Conservation (phyloP, 345 rosid species). For the Eucalyptus sideroxylon region DNA sequence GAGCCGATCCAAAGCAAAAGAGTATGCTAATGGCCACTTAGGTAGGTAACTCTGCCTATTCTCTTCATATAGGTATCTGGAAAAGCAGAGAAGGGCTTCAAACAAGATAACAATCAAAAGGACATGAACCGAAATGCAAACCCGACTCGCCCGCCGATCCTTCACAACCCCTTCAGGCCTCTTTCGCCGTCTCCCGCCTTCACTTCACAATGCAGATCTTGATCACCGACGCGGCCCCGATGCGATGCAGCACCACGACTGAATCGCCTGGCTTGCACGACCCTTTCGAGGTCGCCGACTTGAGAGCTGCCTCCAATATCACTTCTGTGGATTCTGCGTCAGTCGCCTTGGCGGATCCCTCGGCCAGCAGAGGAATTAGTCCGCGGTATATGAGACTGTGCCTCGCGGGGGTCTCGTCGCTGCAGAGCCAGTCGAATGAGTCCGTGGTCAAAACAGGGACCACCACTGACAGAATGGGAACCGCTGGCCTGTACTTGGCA, state of each 20-base stretch:
- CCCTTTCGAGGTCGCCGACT: neutral
- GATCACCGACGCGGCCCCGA: conserved; percentile 1
- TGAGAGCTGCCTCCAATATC: conserved; percentile 1
- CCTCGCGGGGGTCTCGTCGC: conserved; percentile 5
- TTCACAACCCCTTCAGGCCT: neutral
- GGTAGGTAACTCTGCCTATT: neutral
- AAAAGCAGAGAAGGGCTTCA: neutral
- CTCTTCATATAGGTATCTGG: neutral
- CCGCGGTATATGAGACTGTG: conserved; percentile 6
- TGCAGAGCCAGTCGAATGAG: conserved; percentile 2
- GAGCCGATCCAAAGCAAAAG: neutral
- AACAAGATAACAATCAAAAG: neutral
- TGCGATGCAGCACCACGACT: conserved; percentile 4
- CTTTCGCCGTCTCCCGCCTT: neutral
- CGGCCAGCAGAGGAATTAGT: neutral
- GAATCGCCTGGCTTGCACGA: neutral
- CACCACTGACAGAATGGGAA: conserved; percentile 2
- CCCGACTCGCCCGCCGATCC: neutral
- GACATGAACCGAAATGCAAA: neutral
- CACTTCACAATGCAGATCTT: conserved; percentile 7
- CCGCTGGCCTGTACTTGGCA: conserved; percentile 8
- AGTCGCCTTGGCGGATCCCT: conserved; percentile 5
- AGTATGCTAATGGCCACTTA: neutral
- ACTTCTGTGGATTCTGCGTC: conserved; percentile 3
- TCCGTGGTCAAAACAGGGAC: conserved; percentile 4